A percentile compares a stretch with the other conserved stretches of the same genome.
Conservation (phyloP, 2,329 filamentous ascomycete genomes). For the Sclerotinia nivalis region DNA sequence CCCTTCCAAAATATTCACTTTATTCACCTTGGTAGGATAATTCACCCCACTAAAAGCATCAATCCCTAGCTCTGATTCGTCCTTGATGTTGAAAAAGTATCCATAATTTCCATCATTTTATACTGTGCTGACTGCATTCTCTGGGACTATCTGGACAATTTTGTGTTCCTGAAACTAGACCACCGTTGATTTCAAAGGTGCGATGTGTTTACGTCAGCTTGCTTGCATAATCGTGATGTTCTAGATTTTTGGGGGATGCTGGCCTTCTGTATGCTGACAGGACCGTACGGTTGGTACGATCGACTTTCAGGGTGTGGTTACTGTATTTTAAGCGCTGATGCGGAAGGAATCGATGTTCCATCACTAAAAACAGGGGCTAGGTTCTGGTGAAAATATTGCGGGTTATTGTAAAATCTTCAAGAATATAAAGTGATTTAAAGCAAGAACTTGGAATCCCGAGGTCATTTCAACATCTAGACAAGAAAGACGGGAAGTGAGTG, state of each 20-base stretch:
- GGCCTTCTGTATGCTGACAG: background rate
- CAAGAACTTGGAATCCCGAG: too few species aligned
- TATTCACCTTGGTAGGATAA: background rate
- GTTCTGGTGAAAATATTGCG: too few species aligned
- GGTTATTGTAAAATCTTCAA: too few species aligned
- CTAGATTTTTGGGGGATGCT: background rate
- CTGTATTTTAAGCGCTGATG: background rate
- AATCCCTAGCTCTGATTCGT: background rate
- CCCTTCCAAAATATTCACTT: background rate
- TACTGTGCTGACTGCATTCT: background rate
- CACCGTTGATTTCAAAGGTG: constrained; percentile 10
- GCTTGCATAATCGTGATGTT: constrained; percentile 14
- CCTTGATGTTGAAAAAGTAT: background rate
- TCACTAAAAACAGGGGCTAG: too few species aligned
- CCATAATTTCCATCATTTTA: background rate
- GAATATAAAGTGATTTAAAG: too few species aligned
- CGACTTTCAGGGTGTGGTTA: background rate
- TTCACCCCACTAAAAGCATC: background rate
- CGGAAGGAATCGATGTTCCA: too few species aligned
- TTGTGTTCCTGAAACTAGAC: constrained; percentile 8
- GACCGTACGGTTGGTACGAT: background rate
- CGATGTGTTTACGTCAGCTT: constrained; percentile 1
- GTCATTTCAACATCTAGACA: too few species aligned
- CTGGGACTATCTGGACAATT: background rate
- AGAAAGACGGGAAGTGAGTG: background rate